phyloP scores from a whole-genome alignment of 192 early-diverging fungal species.

The Coemansia sp. region DNA sequence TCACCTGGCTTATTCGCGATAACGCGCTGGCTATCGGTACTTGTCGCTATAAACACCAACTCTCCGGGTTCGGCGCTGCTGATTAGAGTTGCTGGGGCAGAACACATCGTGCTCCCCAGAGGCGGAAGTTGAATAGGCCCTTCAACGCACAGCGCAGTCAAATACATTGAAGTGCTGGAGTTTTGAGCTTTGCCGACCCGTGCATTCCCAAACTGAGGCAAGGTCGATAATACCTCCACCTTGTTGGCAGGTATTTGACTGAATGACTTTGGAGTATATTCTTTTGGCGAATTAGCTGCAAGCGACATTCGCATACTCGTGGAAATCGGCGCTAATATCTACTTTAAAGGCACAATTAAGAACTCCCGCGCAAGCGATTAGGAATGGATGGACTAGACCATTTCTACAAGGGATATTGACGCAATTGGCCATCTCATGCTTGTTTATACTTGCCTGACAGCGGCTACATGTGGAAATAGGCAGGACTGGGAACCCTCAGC shows the following conservation, averaged over 20 bases:
- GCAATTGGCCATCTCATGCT: not conserved
- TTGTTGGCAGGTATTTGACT: conserved; percentile 1
- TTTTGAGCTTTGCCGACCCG: conserved; percentile 28
- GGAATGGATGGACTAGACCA: no score
- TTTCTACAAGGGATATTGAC: not conserved
- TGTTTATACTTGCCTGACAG: conserved; percentile 13
- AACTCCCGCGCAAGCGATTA: no score
- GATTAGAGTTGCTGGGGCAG: conserved; percentile 23
- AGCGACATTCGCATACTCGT: conserved; percentile 28
- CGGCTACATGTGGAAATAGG: conserved; percentile 8
- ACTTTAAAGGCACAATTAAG: not conserved
- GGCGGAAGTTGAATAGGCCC: conserved; percentile 36
- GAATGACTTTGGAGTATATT: conserved; percentile 32
- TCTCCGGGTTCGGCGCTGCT: conserved; percentile 26
- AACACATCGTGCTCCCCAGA: conserved; percentile 28
- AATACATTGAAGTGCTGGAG: conserved; percentile 10
- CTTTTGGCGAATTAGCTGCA: conserved; percentile 4
- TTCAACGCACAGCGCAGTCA: conserved; percentile 41
- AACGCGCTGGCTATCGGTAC: not conserved
- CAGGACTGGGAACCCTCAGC: no score
- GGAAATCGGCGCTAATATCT: conserved; percentile 13
- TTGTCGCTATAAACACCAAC: conserved; percentile 32
- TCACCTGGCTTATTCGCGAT: not conserved
- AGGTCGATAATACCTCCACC: conserved; percentile 18
- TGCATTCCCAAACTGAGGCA: conserved; percentile 42